A percentile compares a stretch with the other conserved stretches of the same genome.
phyloP scores from a whole-genome alignment of 2,329 filamentous ascomycete species.

The Penicillium sp. region DNA sequence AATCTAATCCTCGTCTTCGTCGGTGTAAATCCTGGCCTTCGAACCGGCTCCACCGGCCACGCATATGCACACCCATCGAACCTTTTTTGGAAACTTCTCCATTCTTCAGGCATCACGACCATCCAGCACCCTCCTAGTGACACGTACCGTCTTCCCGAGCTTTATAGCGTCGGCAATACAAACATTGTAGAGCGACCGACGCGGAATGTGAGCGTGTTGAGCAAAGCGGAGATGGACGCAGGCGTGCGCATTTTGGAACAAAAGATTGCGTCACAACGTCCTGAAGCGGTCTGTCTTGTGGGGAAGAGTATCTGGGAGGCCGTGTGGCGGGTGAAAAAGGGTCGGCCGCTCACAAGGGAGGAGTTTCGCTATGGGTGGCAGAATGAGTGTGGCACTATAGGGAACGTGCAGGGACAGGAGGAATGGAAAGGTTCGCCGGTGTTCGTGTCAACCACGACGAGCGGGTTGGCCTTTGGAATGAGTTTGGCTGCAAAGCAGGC shows the following conservation, averaged over 20 bases:
- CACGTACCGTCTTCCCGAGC: conserved; percentile 64
- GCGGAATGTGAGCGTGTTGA: conserved; percentile 78
- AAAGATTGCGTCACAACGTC: conserved; percentile 71
- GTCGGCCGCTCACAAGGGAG: conserved; percentile 61
- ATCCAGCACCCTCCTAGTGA: conserved; percentile 49
- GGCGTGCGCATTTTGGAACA: conserved; percentile 74
- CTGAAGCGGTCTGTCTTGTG: conserved; percentile 77
- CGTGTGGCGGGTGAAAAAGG: conserved; percentile 73
- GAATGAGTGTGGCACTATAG: conserved; percentile 61
- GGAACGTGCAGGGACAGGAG: conserved; percentile 56
- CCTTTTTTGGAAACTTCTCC: conserved; percentile 58
- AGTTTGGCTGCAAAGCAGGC: conserved; percentile 76
- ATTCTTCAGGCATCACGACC: conserved; percentile 52
- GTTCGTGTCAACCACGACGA: conserved; percentile 92
- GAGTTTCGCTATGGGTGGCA: conserved; percentile 90
- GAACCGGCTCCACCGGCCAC: conserved; percentile 51
- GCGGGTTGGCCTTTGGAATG: conserved; percentile 79
- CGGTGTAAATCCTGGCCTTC: conserved; percentile 54
- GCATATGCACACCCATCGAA: conserved; percentile 61
- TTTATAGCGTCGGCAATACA: conserved; percentile 80
- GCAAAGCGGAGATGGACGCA: conserved; percentile 74
- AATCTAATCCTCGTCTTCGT: conserved; percentile 53
- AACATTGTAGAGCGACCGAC: conserved; percentile 85
- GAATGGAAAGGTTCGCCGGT: conserved; percentile 75
- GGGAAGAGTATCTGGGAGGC: conserved; percentile 91